Base-by-base conservation (phyloP, 2,329 filamentous ascomycete genomes). In the Monosporascus sp. region DNA sequence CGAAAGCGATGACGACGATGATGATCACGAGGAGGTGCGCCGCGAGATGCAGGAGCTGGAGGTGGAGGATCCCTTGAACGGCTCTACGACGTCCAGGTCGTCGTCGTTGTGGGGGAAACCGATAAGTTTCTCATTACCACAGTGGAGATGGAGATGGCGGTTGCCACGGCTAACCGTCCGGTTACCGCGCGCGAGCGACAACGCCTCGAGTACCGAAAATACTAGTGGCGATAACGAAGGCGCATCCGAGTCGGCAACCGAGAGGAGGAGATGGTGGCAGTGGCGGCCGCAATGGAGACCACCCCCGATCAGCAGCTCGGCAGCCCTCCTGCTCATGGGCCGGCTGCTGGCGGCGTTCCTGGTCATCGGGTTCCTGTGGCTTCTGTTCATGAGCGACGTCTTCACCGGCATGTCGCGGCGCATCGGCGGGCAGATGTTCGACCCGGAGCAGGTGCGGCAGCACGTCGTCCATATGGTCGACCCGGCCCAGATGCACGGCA, bases 31-130 rank as follows among this genome's bases (percentile, higher is more conserved):
- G 35, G 83, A 85, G 57, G 79, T 94, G 62, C 84, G 89, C 57
- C 81, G 87, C 60, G 89, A 94, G 71, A 87, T 97, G 75, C 84
- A 95, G 66, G 88, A 97, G 79, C 85, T 96, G 80, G 90, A 95
- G 61, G 83, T 95, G 43, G 82, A 90, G 63, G 90, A 95, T 60
- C 83, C 84, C 27, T 65, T 72, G 22, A 69, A 73, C 48, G 65
- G 70, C 53, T 62, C 72, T 56, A 49, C 61, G n/a, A 61, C 57
- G 47, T 59, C 62, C 3, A 55, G 57, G 45, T 53, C 64, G 51
- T 69, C 75, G 24, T 75, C 73, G 2, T 66, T 74, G 50, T 83
- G 79, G 75, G 74, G 77, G 49, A 84, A 84, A 67, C 70, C 78
- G 45, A 80, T 83, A 63, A 74, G 75, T 22, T 77, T 80, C 55